These are phyloP conservation scores for Podospora anserina DNA, from an alignment of 495 filamentous ascomycete species.

Conservation along the genomic window DNA sequence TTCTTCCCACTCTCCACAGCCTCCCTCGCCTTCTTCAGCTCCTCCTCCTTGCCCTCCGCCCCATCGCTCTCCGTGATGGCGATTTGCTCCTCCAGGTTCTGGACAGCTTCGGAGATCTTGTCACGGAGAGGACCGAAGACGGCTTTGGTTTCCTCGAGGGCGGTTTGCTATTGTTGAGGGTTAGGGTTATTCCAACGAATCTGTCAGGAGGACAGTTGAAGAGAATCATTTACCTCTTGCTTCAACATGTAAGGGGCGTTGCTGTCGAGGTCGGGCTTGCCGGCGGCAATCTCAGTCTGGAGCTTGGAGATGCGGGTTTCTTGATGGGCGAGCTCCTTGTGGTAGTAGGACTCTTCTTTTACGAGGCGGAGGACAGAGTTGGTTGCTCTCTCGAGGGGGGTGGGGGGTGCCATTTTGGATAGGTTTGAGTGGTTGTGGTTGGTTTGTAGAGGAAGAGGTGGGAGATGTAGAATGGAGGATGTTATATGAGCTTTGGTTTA, in stretches of 20 bases:
- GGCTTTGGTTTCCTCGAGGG: constrained; percentile 75
- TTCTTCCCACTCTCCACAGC: constrained; percentile 42
- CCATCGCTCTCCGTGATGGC: constrained; percentile 55
- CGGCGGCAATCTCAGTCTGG: constrained; percentile 46
- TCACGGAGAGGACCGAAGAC: constrained; percentile 66
- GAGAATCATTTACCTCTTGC: constrained; percentile 66
- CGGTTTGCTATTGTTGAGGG: constrained; percentile 55
- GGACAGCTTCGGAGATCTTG: constrained; percentile 64
- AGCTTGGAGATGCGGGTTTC: constrained; percentile 67
- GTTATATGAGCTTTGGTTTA: not conserved
- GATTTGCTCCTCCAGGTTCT: constrained; percentile 61
- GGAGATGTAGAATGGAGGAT: not conserved
- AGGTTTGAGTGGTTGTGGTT: constrained; percentile 1
- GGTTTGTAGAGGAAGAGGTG: not conserved
- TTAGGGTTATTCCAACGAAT: constrained; percentile 27
- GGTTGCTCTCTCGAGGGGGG: constrained; percentile 33
- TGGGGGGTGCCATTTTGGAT: constrained; percentile 30
- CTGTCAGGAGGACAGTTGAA: not conserved
- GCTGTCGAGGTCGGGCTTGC: constrained; percentile 51
- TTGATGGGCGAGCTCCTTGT: constrained; percentile 73
- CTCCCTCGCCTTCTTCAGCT: constrained; percentile 59
- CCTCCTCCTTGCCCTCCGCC: constrained; percentile 52
- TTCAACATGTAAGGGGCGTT: constrained; percentile 69
- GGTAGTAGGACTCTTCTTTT: constrained; percentile 88
- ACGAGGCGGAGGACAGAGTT: constrained; percentile 67